Percentiles rank a stretch among this genome's conserved stretches.
Conservation (phyloP, 208 protist genomes). For the Trypanosoma caninum region DNA sequence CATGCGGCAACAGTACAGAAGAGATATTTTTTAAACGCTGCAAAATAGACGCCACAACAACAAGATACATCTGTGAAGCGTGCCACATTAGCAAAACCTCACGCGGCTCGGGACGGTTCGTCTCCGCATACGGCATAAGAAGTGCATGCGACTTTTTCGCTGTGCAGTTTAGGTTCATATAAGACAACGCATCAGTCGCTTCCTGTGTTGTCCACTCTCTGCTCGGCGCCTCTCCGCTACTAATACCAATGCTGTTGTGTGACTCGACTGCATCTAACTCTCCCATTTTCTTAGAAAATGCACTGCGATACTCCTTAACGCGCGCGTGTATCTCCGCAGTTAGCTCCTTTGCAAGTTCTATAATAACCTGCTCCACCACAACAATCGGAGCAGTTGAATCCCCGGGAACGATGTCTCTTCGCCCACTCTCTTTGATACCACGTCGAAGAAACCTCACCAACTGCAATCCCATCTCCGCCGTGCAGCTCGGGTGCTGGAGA, state of each 20-base stretch:
- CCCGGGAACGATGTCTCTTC: slow-evolving; percentile 23
- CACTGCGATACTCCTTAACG: slow-evolving; percentile 17
- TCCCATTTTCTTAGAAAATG: slow-evolving; percentile 6
- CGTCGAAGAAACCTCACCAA: slow-evolving; percentile 44
- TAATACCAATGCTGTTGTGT: neutral
- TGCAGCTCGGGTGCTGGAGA: slow-evolving; percentile 49
- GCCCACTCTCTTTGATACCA: slow-evolving; percentile 54
- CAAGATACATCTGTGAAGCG: slow-evolving; percentile 70
- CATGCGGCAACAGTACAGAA: slow-evolving; percentile 47
- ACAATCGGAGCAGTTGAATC: slow-evolving; percentile 6
- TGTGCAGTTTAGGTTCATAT: slow-evolving; percentile 19
- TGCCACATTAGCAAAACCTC: slow-evolving; percentile 74
- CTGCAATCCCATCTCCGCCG: slow-evolving; percentile 27
- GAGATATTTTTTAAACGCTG: slow-evolving; percentile 38
- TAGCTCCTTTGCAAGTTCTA: slow-evolving; percentile 13
- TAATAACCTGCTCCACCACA: slow-evolving; percentile 20
- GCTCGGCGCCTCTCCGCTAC: neutral
- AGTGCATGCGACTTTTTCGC: slow-evolving; percentile 32
- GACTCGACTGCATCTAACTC: neutral
- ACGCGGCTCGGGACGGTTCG: slow-evolving; percentile 45
- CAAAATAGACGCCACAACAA: slow-evolving; percentile 52
- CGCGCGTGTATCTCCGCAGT: slow-evolving; percentile 24
- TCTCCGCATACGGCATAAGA: slow-evolving; percentile 57
- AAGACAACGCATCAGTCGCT: slow-evolving; percentile 16
- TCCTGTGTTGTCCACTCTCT: slow-evolving; percentile 19